A percentile compares a stretch with the other conserved stretches of the same genome.
These are phyloP conservation scores for Penicillium digitatum DNA, from an alignment of 2,329 filamentous ascomycete genomes.

Conservation along the genomic window DNA sequence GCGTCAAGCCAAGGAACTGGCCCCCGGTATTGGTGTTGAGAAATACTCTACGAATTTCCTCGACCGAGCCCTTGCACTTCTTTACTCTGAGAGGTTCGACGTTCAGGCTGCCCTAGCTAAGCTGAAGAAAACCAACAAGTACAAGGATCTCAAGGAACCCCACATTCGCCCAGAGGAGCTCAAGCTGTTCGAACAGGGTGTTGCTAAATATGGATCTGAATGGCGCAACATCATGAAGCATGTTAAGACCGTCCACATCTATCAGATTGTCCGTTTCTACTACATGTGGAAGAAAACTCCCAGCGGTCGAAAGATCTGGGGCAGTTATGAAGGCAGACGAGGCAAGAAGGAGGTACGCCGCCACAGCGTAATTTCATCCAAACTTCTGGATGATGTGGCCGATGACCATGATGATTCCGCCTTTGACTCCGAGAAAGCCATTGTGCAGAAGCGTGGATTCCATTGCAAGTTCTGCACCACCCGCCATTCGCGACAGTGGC, in stretches of 20 bases:
- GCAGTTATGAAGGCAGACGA: conserved; percentile 78
- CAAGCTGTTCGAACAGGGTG: conserved; percentile 88
- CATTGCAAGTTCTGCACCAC: conserved; percentile 90
- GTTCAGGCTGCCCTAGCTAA: conserved; percentile 65
- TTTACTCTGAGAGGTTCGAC: conserved; percentile 70
- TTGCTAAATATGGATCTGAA: conserved; percentile 87
- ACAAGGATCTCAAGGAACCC: conserved; percentile 76
- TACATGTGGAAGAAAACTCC: conserved; percentile 98
- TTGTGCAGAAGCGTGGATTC: conserved; percentile 73
- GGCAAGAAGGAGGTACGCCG: conserved; percentile 78
- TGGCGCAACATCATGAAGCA: conserved; percentile 77
- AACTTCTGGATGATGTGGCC: conserved; percentile 86
- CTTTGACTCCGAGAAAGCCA: conserved; percentile 84
- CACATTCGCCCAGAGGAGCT: conserved; percentile 71
- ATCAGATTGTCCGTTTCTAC: conserved; percentile 84
- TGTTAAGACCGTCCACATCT: conserved; percentile 71
- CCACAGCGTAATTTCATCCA: conserved; percentile 58
- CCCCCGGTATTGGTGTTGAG: conserved; percentile 65
- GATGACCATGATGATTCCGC: conserved; percentile 92
- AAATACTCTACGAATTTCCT: conserved; percentile 79
- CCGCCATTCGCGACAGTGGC: conserved; percentile 80
- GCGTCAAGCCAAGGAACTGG: conserved; percentile 61
- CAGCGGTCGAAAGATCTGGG: conserved; percentile 83
- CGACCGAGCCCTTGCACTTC: conserved; percentile 72
- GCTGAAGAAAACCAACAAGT: conserved; percentile 64